phyloP scores from a whole-genome alignment of 345 rosid species.

The Arabis hirsuta region DNA sequence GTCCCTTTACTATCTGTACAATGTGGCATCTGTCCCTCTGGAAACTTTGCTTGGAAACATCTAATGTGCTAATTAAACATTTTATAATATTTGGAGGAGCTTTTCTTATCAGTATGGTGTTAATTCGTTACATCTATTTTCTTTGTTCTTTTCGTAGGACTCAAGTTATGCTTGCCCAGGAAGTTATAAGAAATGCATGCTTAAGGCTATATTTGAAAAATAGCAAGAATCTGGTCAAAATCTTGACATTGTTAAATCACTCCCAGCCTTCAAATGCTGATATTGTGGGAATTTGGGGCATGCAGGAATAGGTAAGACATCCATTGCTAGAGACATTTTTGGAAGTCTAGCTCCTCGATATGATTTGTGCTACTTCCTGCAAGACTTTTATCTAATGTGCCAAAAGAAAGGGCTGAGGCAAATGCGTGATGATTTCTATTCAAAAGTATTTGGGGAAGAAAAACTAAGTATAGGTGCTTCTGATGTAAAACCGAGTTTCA shows the following conservation, averaged over 20 bases:
- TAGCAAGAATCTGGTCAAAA: constrained; percentile 5
- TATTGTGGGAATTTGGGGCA: constrained; percentile 28
- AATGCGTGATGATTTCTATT: constrained; percentile 31
- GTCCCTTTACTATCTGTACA: background rate
- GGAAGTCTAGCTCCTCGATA: background rate
- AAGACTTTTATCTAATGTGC: constrained; percentile 28
- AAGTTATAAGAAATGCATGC: constrained; percentile 21
- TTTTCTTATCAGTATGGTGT: background rate
- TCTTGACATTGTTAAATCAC: constrained; percentile 5
- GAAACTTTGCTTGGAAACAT: background rate
- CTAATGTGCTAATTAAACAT: background rate
- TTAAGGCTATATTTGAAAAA: constrained; percentile 1
- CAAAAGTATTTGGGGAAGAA: constrained; percentile 32
- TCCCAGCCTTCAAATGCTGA: constrained; percentile 8
- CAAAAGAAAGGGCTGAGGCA: constrained; percentile 13
- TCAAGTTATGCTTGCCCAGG: background rate
- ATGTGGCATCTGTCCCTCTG: background rate
- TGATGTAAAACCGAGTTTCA: constrained; percentile 29
- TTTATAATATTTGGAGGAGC: background rate
- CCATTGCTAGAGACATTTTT: constrained; percentile 35
- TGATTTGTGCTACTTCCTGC: constrained; percentile 20
- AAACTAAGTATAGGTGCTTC: constrained; percentile 22
- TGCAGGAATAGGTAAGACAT: constrained; percentile 38
- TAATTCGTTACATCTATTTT: background rate
- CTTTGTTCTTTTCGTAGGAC: constrained; percentile 8